Evolutionary conservation across 495 filamentous ascomycete genomes (phyloP).

Genomic region (Amorphotheca resinae): DNA sequence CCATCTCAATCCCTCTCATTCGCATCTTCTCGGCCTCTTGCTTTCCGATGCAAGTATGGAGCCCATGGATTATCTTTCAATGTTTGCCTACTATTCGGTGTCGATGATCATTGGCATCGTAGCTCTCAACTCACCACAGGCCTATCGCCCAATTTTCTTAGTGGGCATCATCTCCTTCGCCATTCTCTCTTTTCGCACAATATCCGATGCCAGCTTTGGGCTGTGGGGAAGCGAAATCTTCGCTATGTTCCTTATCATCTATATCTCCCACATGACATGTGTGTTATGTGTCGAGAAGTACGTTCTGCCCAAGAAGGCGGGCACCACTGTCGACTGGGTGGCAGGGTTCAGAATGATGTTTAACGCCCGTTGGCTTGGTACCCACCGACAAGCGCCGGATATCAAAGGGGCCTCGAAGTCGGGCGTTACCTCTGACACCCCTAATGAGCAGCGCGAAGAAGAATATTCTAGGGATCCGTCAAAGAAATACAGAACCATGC

Average conservation of each 20-base stretch:
- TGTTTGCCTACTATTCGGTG: background rate
- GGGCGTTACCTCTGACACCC: background rate
- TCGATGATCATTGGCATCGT: background rate
- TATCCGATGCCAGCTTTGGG: background rate
- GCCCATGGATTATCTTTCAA: background rate
- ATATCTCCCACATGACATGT: slow-evolving; percentile 2
- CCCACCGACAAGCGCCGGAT: background rate
- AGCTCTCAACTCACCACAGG: background rate
- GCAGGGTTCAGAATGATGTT: slow-evolving; percentile 2
- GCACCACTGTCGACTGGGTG: background rate
- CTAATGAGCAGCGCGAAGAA: background rate
- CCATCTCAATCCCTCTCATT: background rate
- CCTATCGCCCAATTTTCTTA: background rate
- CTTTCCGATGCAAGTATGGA: background rate
- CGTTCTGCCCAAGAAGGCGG: background rate
- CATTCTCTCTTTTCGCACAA: background rate
- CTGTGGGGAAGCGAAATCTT: background rate
- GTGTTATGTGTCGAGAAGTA: slow-evolving; percentile 1
- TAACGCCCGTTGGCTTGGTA: slow-evolving; percentile 1
- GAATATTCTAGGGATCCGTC: background rate
- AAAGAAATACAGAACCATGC: background rate
- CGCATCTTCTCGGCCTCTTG: background rate
- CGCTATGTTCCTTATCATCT: slow-evolving; percentile 1
- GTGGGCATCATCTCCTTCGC: background rate
- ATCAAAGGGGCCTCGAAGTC: background rate